Evolutionary conservation across 768 basidiomycete species (phyloP), one percentile per base, ranked within the genome.

Genomic region (Termitomyces sp.): DNA sequence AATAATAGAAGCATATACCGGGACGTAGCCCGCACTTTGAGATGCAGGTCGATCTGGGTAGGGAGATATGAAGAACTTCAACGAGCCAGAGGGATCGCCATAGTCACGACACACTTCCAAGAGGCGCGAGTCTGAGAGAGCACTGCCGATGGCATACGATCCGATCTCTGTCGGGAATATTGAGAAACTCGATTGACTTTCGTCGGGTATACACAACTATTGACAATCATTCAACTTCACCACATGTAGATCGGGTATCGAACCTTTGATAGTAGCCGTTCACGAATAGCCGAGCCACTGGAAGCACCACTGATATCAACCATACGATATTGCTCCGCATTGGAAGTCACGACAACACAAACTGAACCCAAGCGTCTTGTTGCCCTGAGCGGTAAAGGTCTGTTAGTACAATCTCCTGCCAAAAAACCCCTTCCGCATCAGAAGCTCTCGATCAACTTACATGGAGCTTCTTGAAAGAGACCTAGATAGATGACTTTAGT

Each of bases 1-100:
- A 13, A 20, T 16, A 32, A 12, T 16, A 23, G 23, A 23, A 6
- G 32, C 1, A 51, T 58, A n/a, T 60, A 67, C 66, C 10, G 64
- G 66, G 10, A 61, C 61, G 41, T 60, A 64, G 44, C 55, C 53
- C 54, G 56, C 44, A 40, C 49, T 56, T 60, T 58, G 61, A 14
- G 66, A 62, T 47, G 77, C 69, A 28, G 77, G 77, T 43, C 75
- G 71, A 61, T 81, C 75, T 23, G 78, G 77, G 9, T 72, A 75
- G 1, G 78, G 75, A 12, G 79, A 80, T 43, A 80, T 76, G 63
- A 80, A 80, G 66, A 82, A 78, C 63, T 78, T 80, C n/a, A 82
- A 72, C 13, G 77, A 78, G 7, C 79, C 80, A 48, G 79, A 75
- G 13, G 78, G 69, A 60, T 80, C 78, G 5, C 80, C 80, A 47